phyloP scores from a whole-genome alignment of 768 basidiomycete genomes.

The Suillus clintonianus region DNA sequence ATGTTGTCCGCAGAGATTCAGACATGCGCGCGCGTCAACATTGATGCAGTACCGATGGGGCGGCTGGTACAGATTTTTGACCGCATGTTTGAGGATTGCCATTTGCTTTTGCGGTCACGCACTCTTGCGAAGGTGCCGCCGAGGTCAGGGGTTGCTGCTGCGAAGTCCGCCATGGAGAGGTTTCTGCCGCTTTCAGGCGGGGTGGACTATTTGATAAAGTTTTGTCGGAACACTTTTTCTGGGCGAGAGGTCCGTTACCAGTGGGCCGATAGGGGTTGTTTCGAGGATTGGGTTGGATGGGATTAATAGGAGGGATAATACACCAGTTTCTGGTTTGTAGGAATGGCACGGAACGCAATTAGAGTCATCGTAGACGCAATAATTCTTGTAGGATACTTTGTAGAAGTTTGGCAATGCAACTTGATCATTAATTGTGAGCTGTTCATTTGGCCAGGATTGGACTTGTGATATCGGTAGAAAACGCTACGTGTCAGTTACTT shows the following conservation, averaged over 20 bases:
- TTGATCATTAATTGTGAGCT: no score
- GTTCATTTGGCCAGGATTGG: no score
- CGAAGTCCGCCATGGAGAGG: neutral
- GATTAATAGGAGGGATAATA: neutral
- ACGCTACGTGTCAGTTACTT: no score
- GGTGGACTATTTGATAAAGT: neutral
- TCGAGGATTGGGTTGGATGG: neutral
- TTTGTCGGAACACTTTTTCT: neutral
- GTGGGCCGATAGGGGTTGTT: neutral
- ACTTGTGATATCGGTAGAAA: no score
- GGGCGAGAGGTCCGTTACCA: neutral
- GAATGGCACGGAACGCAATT: neutral
- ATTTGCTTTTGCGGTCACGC: neutral
- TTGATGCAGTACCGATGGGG: neutral
- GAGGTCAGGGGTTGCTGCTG: neutral
- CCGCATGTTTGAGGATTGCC: neutral
- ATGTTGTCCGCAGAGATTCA: neutral
- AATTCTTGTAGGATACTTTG: neutral
- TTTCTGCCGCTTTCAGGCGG: neutral
- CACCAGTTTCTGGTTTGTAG: neutral
- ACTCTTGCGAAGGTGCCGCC: neutral
- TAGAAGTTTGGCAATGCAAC: neutral
- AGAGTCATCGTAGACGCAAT: neutral
- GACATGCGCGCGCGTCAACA: neutral
- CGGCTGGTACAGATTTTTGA: neutral